Evolutionary conservation across 164 flowering plant species (phyloP), one percentile per base, ranked within the genome.

Genomic region (Kalanchoe fedtschenkoi): DNA sequence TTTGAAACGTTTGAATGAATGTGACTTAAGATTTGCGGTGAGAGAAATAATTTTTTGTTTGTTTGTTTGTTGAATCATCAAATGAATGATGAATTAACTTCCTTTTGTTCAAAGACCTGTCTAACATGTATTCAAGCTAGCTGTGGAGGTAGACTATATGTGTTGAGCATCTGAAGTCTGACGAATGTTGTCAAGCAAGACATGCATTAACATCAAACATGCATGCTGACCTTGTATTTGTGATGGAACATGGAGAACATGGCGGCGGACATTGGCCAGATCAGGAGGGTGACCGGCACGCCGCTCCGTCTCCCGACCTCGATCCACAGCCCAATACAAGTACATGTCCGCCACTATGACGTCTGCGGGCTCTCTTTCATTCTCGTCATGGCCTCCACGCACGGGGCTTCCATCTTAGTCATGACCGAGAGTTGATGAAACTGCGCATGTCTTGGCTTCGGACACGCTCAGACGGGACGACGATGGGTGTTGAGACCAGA

Each of bases 391-490:
- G 43, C 15, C 43, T 39, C 10, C 15, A 8, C 43, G 43, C 8
- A 39, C 10, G 43, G 43, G 15, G 43, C 43, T 39, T 39, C 43
- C 43, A 39, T 39, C 43, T 39, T 39, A 15, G 43, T 39, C 43
- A 39, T 39, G 10, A 39, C 43, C n/a, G n/a, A 15, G 43, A 8
- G 8, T 39, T 15, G 8, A 39, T 39, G 43, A 39, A 39, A 8
- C 10, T 15, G 8, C 10, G 43, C 43, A 39, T 39, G 43, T 39
- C 15, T 8, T 8, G 15, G 15, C 43, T 15, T 39, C 95, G 84
- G 22, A 7, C 76, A 19, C 47, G 66, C 77, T 86, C 95, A 0
- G 89, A 88, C 3, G 96, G 93, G 35, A 84, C 69, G 26, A 90
- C 89, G 60, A 85, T 85, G 0, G 97, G 97, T 21, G 88, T 59